Evolutionary conservation across 371 early-diverging fungal species (phyloP).

Genomic region (Mortierella sp.): DNA sequence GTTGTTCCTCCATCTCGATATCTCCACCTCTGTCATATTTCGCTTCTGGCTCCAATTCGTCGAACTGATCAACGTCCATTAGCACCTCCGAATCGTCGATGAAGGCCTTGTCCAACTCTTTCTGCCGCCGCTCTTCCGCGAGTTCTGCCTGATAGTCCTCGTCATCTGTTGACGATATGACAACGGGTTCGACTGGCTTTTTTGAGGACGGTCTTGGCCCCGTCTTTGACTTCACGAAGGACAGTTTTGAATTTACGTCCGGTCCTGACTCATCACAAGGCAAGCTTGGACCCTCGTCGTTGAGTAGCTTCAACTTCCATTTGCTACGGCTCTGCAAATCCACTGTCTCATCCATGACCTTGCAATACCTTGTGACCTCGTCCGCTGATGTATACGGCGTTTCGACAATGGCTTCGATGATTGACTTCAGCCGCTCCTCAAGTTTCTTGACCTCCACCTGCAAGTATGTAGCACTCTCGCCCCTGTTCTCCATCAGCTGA

Average conservation of each 20-base stretch:
- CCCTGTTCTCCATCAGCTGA: neutral
- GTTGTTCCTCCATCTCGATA: neutral
- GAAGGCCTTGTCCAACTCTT: constrained; percentile 24
- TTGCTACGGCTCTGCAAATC: constrained; percentile 20
- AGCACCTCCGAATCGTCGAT: constrained; percentile 37
- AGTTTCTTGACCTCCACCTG: constrained; percentile 17
- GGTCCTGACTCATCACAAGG: neutral
- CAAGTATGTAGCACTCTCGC: neutral
- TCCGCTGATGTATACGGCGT: constrained; percentile 28
- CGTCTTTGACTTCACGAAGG: neutral
- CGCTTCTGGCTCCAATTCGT: neutral
- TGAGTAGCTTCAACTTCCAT: constrained; percentile 52
- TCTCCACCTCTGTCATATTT: neutral
- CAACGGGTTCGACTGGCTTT: neutral
- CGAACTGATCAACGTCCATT: neutral
- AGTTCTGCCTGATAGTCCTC: constrained; percentile 1
- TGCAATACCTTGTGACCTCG: constrained; percentile 34
- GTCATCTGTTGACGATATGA: neutral
- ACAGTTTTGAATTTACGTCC: neutral
- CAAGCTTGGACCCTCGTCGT: constrained; percentile 14
- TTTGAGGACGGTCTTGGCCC: neutral
- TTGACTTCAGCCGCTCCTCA: constrained; percentile 29
- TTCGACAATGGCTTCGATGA: constrained; percentile 27
- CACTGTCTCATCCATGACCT: constrained; percentile 46
- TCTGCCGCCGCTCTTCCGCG: constrained; percentile 21